These are phyloP conservation scores for Oxytropis ochrocephala DNA, from an alignment of 306 rosid genomes.

Conservation along the genomic window DNA sequence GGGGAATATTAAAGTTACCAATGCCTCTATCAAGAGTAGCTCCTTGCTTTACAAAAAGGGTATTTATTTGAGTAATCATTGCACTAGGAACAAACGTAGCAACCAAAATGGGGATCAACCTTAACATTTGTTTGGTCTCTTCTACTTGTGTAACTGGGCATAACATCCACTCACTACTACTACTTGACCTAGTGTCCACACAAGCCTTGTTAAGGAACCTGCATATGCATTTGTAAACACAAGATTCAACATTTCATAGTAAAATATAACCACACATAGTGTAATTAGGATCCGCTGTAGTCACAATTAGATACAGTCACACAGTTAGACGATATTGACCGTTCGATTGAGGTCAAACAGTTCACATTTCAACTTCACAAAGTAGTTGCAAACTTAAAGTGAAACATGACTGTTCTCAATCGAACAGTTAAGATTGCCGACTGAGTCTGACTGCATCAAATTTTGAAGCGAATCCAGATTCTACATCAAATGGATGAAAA, in stretches of 20 bases:
- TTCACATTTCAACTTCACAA: no score
- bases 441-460: no score
- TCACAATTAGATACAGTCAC: no score
- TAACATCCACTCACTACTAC: constrained; percentile 41
- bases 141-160: constrained; percentile 69
- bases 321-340: no score
- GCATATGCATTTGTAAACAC: neutral
- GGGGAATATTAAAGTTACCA: constrained; percentile 50
- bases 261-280: constrained; percentile 15
- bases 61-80: constrained; percentile 40
- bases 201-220: constrained; percentile 67
- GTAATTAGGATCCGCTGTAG: no score
- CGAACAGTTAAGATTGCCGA: no score
- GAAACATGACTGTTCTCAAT: no score
- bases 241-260: neutral
- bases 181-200: constrained; percentile 25
- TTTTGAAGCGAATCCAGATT: no score
- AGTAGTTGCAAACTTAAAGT: no score
- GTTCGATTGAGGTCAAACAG: no score
- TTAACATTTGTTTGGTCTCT: constrained; percentile 70
- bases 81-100: constrained; percentile 55
- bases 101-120: constrained; percentile 55
- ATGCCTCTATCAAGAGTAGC: constrained; percentile 46
- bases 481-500: no score
- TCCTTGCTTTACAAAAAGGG: constrained; percentile 67